Evolutionary conservation across 345 rosid species (phyloP).

Genomic region (Odontarrhena argentea): DNA sequence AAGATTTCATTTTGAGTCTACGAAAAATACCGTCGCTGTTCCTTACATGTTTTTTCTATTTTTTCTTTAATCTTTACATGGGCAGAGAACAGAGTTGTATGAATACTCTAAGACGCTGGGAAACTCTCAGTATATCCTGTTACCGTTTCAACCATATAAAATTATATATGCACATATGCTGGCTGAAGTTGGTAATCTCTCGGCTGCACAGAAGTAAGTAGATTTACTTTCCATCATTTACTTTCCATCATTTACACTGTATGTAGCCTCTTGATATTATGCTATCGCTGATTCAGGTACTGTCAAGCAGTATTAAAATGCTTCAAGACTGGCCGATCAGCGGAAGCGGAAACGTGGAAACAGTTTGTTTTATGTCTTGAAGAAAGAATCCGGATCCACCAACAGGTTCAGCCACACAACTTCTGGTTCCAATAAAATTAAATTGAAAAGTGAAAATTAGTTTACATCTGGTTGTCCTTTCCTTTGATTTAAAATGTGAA

Average conservation of each 20-base stretch:
- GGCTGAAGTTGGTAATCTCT: conserved; percentile 92
- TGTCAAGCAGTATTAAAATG: conserved; percentile 73
- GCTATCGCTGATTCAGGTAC: conserved; percentile 49
- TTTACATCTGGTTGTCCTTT: conserved; percentile 3
- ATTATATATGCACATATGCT: conserved; percentile 92
- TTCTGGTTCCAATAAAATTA: conserved; percentile 4
- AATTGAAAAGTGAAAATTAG: background rate
- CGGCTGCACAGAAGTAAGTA: conserved; percentile 87
- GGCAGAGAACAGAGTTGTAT: conserved; percentile 95
- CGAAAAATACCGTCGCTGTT: background rate
- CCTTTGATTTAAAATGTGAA: background rate
- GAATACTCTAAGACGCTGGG: conserved; percentile 95
- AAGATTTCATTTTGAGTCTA: conserved; percentile 22
- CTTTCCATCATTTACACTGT: conserved; percentile 11
- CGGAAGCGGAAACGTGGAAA: conserved; percentile 67
- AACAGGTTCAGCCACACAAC: conserved; percentile 54
- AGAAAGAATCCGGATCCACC: conserved; percentile 69
- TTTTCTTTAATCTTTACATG: conserved; percentile 40
- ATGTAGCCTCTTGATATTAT: conserved; percentile 39
- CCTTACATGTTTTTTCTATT: conserved; percentile 38
- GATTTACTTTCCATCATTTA: conserved; percentile 18
- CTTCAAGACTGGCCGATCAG: conserved; percentile 61
- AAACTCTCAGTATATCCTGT: conserved; percentile 85
- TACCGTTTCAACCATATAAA: conserved; percentile 94
- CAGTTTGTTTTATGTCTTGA: conserved; percentile 58